Evolutionary conservation across 768 basidiomycete genomes (phyloP), one percentile per base, ranked within the genome.

Genomic region (Suillus clintonianus): DNA sequence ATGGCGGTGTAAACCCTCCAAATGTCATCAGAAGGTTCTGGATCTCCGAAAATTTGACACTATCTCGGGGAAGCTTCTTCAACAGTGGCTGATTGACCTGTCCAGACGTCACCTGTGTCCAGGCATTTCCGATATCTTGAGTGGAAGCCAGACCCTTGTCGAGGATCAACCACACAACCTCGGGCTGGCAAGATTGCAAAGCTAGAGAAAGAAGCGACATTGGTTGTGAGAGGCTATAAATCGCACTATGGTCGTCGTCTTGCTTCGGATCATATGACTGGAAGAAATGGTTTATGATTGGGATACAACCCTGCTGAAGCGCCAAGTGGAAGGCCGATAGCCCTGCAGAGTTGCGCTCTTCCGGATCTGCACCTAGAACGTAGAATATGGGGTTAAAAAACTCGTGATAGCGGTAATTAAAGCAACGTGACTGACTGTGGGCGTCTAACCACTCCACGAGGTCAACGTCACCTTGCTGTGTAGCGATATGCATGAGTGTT

Each of bases 401-500:
- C 64, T 64, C 68, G 63, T 64, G 58, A 54, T 62, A 67, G 37
- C 67, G 67, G 68, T 56, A 64, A 71, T 73, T 70, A 72, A 67
- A 59, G 61, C 8, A 59, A 67, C 54, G 45, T 61, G 75, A 75
- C 86, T 68, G 68, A 91, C 91, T 85, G 71, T 92, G 90, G 5
- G 83, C 79, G 74, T 88, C 84, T 14, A 93, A 82, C 90, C 90
- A 92, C 67, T 84, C 73, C 9, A 89, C 81, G 60, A 93, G 75
- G 24, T 82, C 83, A 8, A 75, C 67, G 74, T 92, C 83, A 11
- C 86, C 88, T 61, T 80, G 77, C 61, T 72, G 76, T 3, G 83
- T 80, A 58, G 85, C 87, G 62, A 94, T 89, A 68, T 92, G 91
- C 60, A 89, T 73, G 13, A 94, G 77, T 43, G 90, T 90, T 75